Evolutionary conservation across 805 yeast genomes (phyloP).

Genomic region (Lachancea nothofagi): DNA sequence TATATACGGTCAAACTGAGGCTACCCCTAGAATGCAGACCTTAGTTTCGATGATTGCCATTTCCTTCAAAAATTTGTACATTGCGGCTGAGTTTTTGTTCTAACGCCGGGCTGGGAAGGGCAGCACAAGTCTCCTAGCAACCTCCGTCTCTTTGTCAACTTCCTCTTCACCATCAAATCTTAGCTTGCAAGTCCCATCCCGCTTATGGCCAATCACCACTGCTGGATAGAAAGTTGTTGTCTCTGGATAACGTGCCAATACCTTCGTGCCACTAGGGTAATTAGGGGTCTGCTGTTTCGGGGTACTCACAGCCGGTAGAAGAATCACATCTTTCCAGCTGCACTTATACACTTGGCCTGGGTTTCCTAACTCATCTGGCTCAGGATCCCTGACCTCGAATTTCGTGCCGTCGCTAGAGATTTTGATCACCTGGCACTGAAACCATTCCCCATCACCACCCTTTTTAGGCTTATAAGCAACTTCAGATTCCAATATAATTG

Average conservation of each 20-base stretch:
- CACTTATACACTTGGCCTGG: conserved; percentile 85
- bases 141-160: conserved; percentile 91
- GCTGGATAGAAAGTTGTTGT: conserved; percentile 97
- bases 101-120: conserved; percentile 49
- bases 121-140: conserved; percentile 74
- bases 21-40: no score
- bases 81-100: neutral
- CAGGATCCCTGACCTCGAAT: conserved; percentile 95
- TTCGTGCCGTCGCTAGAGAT: conserved; percentile 67
- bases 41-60: no score
- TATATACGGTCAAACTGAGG: no score
- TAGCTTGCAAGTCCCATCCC: conserved; percentile 72
- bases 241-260: conserved; percentile 92
- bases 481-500: conserved; percentile 62
- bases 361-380: conserved; percentile 89
- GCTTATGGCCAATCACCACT: conserved; percentile 68
- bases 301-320: conserved; percentile 55
- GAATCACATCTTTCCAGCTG: conserved; percentile 68
- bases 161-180: conserved; percentile 97
- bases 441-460: conserved; percentile 85
- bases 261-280: conserved; percentile 73
- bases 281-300: conserved; percentile 32
- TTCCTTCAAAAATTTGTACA: no score
- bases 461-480: conserved; percentile 80
- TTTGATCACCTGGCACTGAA: conserved; percentile 83